Evolutionary conservation across 768 basidiomycete genomes (phyloP).

Genomic region (Chalciporus pseudorubinellus): DNA sequence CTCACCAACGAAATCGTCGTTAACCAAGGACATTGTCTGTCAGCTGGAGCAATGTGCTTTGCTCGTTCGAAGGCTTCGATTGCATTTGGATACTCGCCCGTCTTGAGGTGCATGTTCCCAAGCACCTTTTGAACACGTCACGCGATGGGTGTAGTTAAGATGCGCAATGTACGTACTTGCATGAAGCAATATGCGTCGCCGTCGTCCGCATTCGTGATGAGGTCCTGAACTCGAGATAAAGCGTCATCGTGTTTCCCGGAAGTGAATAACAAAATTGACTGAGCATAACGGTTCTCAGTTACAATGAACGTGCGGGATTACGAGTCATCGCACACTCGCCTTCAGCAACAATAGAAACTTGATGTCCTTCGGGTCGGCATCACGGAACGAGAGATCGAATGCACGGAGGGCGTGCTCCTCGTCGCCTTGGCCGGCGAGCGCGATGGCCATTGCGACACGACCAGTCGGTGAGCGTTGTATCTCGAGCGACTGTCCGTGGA

Average conservation of each 20-base stretch:
- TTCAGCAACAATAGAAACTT: not conserved
- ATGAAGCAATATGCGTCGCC: not conserved
- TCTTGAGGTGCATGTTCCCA: not conserved
- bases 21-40: too few species aligned
- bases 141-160: not conserved
- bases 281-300: not conserved
- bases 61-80: not conserved
- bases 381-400: slow-evolving; percentile 1
- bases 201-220: not conserved
- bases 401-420: not conserved
- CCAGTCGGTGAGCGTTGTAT: too few species aligned
- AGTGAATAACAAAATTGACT: not conserved
- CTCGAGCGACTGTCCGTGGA: too few species aligned
- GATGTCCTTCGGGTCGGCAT: not conserved
- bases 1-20: slow-evolving; percentile 4
- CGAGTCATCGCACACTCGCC: not conserved
- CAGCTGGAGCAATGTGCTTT: not conserved
- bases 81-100: slow-evolving; percentile 4
- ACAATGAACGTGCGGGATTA: not conserved
- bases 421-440: not conserved
- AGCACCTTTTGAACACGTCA: not conserved
- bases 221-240: not conserved
- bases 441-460: too few species aligned
- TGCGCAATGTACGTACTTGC: not conserved
- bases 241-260: not conserved